A percentile compares a stretch with the other conserved stretches of the same genome.
Conservation (phyloP, 1,139 yeast genomes). For the Kazachstania sp. region DNA sequence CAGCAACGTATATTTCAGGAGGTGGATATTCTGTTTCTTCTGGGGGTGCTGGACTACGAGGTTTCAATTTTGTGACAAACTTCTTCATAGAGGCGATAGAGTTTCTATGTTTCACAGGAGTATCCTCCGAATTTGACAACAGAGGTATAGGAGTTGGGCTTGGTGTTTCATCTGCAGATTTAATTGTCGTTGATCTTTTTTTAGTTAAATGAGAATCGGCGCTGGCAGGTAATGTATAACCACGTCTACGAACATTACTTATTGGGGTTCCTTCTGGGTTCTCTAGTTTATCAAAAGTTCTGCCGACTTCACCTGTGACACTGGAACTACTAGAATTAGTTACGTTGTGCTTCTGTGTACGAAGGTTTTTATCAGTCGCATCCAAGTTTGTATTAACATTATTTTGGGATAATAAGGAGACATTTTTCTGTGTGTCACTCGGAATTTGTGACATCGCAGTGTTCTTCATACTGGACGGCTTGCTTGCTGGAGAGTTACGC, state of each 20-base stretch:
- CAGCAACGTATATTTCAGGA: neutral
- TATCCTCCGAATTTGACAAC: constrained; percentile 25
- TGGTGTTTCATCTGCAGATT: neutral
- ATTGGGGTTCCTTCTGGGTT: too few species aligned
- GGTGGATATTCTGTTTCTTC: constrained; percentile 6
- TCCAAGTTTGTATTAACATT: too few species aligned
- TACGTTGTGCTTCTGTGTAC: too few species aligned
- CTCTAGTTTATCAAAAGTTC: too few species aligned
- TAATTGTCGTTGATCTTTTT: neutral
- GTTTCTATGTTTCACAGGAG: neutral
- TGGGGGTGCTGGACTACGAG: neutral
- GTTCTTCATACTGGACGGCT: too few species aligned
- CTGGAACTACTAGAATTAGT: too few species aligned
- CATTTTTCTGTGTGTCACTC: too few species aligned
- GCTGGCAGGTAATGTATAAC: neutral
- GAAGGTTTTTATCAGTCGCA: too few species aligned
- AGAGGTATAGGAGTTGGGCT: neutral
- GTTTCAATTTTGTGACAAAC: neutral
- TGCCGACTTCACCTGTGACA: too few species aligned
- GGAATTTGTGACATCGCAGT: too few species aligned
- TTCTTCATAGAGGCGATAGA: neutral
- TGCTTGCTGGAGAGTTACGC: neutral
- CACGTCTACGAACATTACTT: neutral
- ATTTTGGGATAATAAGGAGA: too few species aligned
- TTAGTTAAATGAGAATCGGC: neutral